Base-by-base conservation (phyloP, 768 basidiomycete species). In the Calvatia gigantea region DNA sequence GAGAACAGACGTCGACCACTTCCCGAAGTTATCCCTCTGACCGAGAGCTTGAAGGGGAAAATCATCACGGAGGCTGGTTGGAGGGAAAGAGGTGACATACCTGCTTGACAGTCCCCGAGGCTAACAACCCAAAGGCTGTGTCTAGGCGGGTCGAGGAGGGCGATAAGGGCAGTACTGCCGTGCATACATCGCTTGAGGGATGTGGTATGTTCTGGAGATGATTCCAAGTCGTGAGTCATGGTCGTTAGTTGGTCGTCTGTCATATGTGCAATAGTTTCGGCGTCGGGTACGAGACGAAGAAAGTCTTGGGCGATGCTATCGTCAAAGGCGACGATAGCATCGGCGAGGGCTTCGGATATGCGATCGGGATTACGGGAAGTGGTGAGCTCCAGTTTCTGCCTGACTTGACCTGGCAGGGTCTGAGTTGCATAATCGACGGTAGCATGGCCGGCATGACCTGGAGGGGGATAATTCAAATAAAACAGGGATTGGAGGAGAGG, bases 91-190 rank as follows among this genome's bases (percentile, higher is more conserved):
- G 42, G 17, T 11, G 33, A 31, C 38, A 12, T 41, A 81, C 82
- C 73, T 55, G 79, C 81, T 59, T 73, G 73, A 59, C 81, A 81
- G 62, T 84, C 82, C 3, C 83, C 83, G 32, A 83, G 66, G 62
- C 79, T 82, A 2, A 78, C 81, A 11, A 82, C 78, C 80, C 82
- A 83, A 1, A 83, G 58, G 55, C 81, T 76, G 21, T 69, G 66
- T 11, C 60, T 65, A 12, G 54, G 38, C 3, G 80, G 76, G 55
- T 81, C 75, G 8, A 78, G 61, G 25, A 84, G 64, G 4, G 81
- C 69, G 31, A 82, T 62, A 8, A 83, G 69, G 2, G 71, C 78
- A 1, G 82, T 83, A 2, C 76, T 72, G 5, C 82, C 83, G 15
- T 75, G 69, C 75, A 81, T 78, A 65, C 78, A 79, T 35, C 75